Percentiles rank a stretch among this genome's conserved stretches.
Conservation (phyloP, 768 basidiomycete genomes). For the Leccinum barrowsii region DNA sequence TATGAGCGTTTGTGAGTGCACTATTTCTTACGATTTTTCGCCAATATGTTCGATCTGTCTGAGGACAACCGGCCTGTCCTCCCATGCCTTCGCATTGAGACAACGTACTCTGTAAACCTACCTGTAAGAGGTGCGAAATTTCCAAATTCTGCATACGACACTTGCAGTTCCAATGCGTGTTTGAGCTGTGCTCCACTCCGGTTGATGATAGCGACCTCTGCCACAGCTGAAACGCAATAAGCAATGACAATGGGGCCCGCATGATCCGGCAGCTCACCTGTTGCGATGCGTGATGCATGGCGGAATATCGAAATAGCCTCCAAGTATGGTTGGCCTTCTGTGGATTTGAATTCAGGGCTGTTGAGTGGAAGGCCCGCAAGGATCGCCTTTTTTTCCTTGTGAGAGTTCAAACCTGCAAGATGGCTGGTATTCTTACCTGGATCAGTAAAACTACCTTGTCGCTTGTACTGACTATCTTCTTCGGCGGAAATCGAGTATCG, state of each 20-base stretch:
- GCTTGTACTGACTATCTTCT: constrained; percentile 61
- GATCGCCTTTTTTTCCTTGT: constrained; percentile 50
- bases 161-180: constrained; percentile 72
- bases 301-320: constrained; percentile 71
- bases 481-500: constrained; percentile 78
- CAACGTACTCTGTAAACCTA: constrained; percentile 58
- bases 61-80: constrained; percentile 79
- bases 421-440: constrained; percentile 46
- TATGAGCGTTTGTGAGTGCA: not conserved
- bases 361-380: constrained; percentile 69
- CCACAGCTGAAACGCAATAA: constrained; percentile 50
- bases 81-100: constrained; percentile 86
- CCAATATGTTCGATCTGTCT: constrained; percentile 89
- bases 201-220: constrained; percentile 70
- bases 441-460: constrained; percentile 83
- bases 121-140: not conserved
- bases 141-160: not conserved
- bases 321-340: constrained; percentile 67
- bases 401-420: not conserved
- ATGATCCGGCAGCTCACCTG: constrained; percentile 44
- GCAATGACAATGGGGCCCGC: not conserved
- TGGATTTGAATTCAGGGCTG: constrained; percentile 61
- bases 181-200: constrained; percentile 65
- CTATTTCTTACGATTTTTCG: constrained; percentile 72
- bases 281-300: constrained; percentile 71